A percentile compares a stretch with the other conserved stretches of the same genome.
phyloP scores from a whole-genome alignment of 2,329 filamentous ascomycete species.

The Botrytis fabae region DNA sequence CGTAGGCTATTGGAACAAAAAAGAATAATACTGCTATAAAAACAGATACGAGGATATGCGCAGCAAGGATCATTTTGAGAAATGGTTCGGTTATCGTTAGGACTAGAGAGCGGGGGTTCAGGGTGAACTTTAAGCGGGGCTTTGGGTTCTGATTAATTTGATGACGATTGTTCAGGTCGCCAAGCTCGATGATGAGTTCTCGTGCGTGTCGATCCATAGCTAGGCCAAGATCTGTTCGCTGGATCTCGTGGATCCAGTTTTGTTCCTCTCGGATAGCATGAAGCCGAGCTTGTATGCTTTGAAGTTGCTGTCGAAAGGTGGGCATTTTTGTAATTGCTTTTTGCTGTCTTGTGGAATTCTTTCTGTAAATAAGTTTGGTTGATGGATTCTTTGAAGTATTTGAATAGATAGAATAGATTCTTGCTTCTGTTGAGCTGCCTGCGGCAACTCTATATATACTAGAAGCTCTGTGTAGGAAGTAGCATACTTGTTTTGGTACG shows the following conservation, averaged over 20 bases:
- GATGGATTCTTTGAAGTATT: neutral
- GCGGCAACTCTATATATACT: too few relatives aligned
- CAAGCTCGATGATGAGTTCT: neutral
- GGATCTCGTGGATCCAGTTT: neutral
- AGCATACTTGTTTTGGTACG: neutral
- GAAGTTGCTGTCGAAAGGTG: neutral
- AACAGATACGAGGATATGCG: rapidly evolving
- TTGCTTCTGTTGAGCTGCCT: neutral
- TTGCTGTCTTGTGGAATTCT: too few relatives aligned
- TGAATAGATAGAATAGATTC: too few relatives aligned
- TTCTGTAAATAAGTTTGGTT: neutral
- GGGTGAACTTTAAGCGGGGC: neutral
- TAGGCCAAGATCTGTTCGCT: neutral
- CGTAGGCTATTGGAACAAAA: neutral
- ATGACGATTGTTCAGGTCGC: neutral
- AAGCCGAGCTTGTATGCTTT: neutral
- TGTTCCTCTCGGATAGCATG: neutral
- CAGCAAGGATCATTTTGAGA: neutral
- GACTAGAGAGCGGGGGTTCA: neutral
- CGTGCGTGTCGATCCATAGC: neutral
- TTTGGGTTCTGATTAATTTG: rapidly evolving
- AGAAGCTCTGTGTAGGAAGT: neutral
- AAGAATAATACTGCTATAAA: neutral
- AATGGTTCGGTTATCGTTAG: neutral
- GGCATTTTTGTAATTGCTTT: neutral